Conservation (phyloP, 2,329 filamentous ascomycete genomes). For the Paraphoma sp. region DNA sequence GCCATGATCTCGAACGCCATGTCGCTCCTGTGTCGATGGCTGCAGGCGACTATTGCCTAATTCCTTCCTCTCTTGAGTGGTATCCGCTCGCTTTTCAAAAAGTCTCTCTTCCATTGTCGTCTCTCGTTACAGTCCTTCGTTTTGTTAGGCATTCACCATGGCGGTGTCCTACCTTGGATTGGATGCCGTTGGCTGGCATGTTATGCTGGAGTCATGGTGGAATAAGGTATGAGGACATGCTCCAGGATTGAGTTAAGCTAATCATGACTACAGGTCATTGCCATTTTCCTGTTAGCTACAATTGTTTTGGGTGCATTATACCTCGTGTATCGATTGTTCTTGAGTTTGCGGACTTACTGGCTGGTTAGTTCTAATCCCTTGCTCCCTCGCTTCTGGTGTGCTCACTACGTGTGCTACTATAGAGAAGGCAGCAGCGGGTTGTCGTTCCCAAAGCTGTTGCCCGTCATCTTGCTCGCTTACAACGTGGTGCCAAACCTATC, state of each 20-base stretch:
- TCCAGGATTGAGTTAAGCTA: not conserved
- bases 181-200: conserved; percentile 8
- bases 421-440: conserved; percentile 1
- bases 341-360: not conserved
- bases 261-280: not conserved
- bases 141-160: conserved; percentile 3
- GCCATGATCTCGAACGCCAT: not conserved
- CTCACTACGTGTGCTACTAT: not conserved
- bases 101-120: not conserved
- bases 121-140: conserved; percentile 1
- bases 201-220: conserved; percentile 5
- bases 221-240: conserved; percentile 1
- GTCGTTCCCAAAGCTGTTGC: conserved; percentile 1
- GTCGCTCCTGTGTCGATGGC: not conserved
- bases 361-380: not conserved
- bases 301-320: not conserved
- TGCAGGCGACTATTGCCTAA: not conserved
- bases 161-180: conserved; percentile 2
- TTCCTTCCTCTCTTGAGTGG: not conserved
- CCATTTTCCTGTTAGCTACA: not conserved
- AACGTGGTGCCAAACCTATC: not conserved
- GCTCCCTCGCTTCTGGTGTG: not conserved
- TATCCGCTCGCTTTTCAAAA: not conserved
- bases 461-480: not conserved
- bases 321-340: not conserved